These are phyloP conservation scores for Gyromitra esculenta DNA, from an alignment of 2,329 filamentous ascomycete genomes.

Conservation along the genomic window DNA sequence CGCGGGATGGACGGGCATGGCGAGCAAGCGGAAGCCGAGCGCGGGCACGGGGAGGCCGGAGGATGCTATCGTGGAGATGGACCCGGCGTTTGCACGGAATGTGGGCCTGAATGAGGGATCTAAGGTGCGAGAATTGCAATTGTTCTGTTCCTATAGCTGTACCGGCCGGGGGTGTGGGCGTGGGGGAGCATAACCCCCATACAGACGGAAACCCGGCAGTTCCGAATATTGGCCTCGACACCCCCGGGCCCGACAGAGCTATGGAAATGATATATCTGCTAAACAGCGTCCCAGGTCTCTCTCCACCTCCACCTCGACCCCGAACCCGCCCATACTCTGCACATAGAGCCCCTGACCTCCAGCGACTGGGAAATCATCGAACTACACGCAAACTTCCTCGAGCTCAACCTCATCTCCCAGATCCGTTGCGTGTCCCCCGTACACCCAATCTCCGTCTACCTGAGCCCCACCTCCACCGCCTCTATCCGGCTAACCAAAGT, in stretches of 20 bases:
- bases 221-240: conserved; percentile 81
- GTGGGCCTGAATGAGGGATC: conserved; percentile 57
- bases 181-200: not conserved
- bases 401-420: conserved; percentile 91
- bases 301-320: conserved; percentile 84
- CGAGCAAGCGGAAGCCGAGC: conserved; percentile 83
- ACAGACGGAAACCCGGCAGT: too few relatives aligned
- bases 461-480: conserved; percentile 94
- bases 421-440: conserved; percentile 78
- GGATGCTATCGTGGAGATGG: conserved; percentile 57
- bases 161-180: not conserved
- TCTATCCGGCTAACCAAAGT: conserved; percentile 87
- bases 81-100: conserved; percentile 57
- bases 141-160: conserved; percentile 69
- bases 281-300: conserved; percentile 63
- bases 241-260: conserved; percentile 89
- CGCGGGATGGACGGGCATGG: conserved; percentile 97
- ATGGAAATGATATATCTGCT: too few relatives aligned
- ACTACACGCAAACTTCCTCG: conserved; percentile 92
- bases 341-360: conserved; percentile 93
- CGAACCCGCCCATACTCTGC: conserved; percentile 88
- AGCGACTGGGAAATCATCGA: conserved; percentile 99
- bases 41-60: conserved; percentile 53
- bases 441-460: conserved; percentile 88
- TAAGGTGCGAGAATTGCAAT: conserved; percentile 57